Conservation (phyloP, 768 basidiomycete genomes). For the Dentipellis sp. region DNA sequence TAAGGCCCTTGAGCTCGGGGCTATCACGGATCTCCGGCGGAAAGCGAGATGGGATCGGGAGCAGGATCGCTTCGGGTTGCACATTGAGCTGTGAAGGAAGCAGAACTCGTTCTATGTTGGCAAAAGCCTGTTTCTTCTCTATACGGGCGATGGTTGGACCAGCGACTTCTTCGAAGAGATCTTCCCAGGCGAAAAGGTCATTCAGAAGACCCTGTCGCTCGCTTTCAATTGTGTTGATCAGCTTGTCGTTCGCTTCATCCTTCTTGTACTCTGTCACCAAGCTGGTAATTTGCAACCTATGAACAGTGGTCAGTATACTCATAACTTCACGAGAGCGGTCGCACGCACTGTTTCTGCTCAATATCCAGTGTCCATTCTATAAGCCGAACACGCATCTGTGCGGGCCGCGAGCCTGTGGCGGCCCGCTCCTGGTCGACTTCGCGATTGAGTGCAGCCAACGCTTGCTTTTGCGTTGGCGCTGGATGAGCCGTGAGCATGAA, state of each 20-base stretch:
- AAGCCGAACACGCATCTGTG: not conserved
- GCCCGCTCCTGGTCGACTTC: not conserved
- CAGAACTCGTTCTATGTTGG: not conserved
- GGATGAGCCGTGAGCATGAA: not conserved
- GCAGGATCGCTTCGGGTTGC: not conserved
- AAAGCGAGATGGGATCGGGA: not conserved
- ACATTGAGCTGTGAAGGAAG: not conserved
- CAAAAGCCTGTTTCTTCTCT: not conserved
- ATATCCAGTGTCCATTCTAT: not conserved
- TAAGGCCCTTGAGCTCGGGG: not conserved
- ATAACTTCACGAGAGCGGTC: too few relatives aligned
- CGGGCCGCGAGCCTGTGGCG: not conserved
- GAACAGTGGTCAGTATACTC: too few relatives aligned
- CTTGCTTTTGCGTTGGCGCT: not conserved
- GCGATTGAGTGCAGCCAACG: not conserved
- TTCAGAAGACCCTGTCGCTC: too few relatives aligned
- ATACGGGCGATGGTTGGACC: not conserved
- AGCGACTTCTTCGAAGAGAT: too few relatives aligned
- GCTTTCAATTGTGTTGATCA: too few relatives aligned
- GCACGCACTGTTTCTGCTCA: not conserved
- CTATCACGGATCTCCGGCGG: not conserved
- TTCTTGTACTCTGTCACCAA: too few relatives aligned
- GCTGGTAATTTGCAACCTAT: too few relatives aligned
- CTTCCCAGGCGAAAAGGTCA: too few relatives aligned
- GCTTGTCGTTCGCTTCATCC: too few relatives aligned